Base-by-base conservation (phyloP, 192 early-diverging fungal genomes). In the Linnemannia zychae region DNA sequence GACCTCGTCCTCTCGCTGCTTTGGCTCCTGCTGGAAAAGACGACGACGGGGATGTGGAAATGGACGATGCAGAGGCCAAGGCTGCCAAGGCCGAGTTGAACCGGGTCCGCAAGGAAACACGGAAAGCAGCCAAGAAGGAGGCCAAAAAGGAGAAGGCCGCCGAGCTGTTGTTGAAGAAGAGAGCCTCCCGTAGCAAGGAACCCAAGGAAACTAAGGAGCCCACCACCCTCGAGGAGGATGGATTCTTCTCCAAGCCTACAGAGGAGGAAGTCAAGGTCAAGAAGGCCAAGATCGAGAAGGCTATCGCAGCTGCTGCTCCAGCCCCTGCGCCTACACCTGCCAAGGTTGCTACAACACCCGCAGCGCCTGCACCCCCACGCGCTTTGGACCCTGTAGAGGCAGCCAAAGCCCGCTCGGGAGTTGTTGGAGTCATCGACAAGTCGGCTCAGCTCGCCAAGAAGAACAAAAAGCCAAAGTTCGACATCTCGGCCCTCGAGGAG, bases 351-450 rank as follows among this genome's bases (percentile, higher is more conserved):
- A n/a, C n/a, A n/a, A n/a, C 63, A 22, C 9, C 65, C 4, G n/a
- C 36, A 9, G 44, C 65, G 24, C 22, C 72, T 67, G 28, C 24
- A 18, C 75, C 47, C 50, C n/a, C 48, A 36, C 48, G 70, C 20
- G 44, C 24, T 17, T 47, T 75, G 72, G 73, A 85, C 38, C 83
- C 83, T 67, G 83, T 53, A 18, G 77, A 85, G 31, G 68, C 68
- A 16, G 83, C 77, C 38, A 85, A 85, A 70, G 83, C 83, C 0
- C 47, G 83, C 31, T 85, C 83, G 9, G 83, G 90, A 83, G 86
- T 91, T 44, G 89, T 88, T 31, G 90, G 84, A 18, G 77, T 84
- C 5, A 86, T 88, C 37, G 88, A 89, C 72, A 90, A 90, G 36
- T 68, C 90, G 20, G 70, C 78, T 28, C 89, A 91, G 50, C 60